phyloP scores from a whole-genome alignment of 2,329 filamentous ascomycete genomes.

The Alternaria hordeiaustralica region DNA sequence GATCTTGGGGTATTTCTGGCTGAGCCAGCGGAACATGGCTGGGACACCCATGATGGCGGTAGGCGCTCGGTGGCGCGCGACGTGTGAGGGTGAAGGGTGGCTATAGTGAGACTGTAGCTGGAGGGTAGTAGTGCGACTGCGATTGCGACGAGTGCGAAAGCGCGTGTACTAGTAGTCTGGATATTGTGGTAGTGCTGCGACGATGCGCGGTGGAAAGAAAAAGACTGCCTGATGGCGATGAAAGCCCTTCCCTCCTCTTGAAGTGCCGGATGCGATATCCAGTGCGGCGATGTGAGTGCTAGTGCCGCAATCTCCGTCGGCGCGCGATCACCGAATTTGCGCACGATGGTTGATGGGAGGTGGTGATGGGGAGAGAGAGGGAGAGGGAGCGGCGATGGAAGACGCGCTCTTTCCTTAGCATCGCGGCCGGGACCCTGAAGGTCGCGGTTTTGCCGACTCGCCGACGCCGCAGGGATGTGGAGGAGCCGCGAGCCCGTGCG shows the following conservation, averaged over 20 bases:
- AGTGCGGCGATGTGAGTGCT: background rate
- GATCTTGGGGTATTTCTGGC: conserved; percentile 97
- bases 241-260: background rate
- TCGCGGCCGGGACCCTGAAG: conserved; percentile 24
- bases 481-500: conserved; percentile 18
- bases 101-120: conserved; percentile 1
- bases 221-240: conserved; percentile 10
- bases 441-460: conserved; percentile 25
- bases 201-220: conserved; percentile 22
- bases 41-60: conserved; percentile 80
- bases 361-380: background rate
- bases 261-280: conserved; percentile 2
- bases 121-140: conserved; percentile 12
- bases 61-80: conserved; percentile 25
- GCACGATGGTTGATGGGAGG: conserved; percentile 12
- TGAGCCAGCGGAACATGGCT: conserved; percentile 94
- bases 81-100: conserved; percentile 1
- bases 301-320: conserved; percentile 6
- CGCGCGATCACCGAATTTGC: conserved; percentile 7
- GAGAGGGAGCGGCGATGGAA: conserved; percentile 1
- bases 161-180: conserved; percentile 23
- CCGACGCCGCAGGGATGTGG: conserved; percentile 3
- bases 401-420: conserved; percentile 12
- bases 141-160: conserved; percentile 21
- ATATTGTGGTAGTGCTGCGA: conserved; percentile 25